phyloP scores from a whole-genome alignment of 2,329 filamentous ascomycete genomes.

The Cordyceps fumosorosea region DNA sequence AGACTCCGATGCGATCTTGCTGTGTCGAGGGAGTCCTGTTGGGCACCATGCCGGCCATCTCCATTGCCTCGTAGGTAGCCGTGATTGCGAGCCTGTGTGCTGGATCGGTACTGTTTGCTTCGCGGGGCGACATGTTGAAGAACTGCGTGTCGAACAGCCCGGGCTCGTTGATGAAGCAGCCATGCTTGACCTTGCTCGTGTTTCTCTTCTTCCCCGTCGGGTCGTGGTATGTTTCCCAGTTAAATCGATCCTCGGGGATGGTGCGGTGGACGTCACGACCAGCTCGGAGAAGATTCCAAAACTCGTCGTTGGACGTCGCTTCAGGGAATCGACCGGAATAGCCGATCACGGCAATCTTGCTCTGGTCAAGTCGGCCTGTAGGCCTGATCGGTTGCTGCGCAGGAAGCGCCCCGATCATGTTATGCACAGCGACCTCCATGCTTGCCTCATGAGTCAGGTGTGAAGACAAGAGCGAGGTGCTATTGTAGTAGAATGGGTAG shows the following conservation, averaged over 20 bases:
- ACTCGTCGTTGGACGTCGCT: constrained; percentile 30
- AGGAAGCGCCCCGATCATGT: background rate
- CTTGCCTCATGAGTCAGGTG: background rate
- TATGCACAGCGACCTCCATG: background rate
- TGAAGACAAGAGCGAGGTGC: background rate
- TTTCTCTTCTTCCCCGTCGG: constrained; percentile 53
- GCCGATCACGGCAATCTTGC: constrained; percentile 77
- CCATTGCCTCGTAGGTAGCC: constrained; percentile 60
- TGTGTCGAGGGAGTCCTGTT: constrained; percentile 59
- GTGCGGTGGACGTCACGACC: constrained; percentile 60
- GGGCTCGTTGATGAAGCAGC: constrained; percentile 48
- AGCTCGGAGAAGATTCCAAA: constrained; percentile 61
- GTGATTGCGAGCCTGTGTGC: constrained; percentile 59
- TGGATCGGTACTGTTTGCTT: constrained; percentile 60
- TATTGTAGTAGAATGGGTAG: background rate
- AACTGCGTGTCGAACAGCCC: constrained; percentile 68
- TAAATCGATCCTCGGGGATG: constrained; percentile 59
- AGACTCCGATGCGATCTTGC: constrained; percentile 55
- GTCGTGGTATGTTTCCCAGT: constrained; percentile 50
- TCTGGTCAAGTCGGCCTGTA: constrained; percentile 13
- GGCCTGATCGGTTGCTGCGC: background rate
- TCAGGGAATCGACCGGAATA: constrained; percentile 39
- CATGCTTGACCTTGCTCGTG: background rate
- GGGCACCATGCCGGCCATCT: constrained; percentile 63
- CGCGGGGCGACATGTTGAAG: constrained; percentile 74